Base-by-base conservation (phyloP, 2,329 filamentous ascomycete genomes). In the Fusarium longipes region DNA sequence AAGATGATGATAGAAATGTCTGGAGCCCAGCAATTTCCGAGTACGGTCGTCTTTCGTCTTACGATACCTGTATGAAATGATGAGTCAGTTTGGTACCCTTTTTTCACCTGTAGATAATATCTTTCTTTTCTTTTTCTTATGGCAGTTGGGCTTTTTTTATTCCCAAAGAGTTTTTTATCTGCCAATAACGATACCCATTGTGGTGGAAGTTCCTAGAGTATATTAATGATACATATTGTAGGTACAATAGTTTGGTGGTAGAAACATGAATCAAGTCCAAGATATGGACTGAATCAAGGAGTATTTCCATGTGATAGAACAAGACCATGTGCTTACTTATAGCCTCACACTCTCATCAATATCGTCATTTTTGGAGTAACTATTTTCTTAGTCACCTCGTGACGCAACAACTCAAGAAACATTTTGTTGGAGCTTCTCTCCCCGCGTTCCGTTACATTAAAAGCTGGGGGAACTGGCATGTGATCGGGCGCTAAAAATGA, bases 401-500 rank as follows among this genome's bases (percentile, higher is more conserved):
- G 71, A 73, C 66, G 57, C 67, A 63, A 57, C 45, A 33, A 39
- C 15, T 35, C 22, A 33, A 27, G 24, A 35, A 45, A 24, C 53
- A 39, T 11, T 63, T 24, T 40, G 22, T 40, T 57, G 50, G 49
- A 55, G 60, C 65, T 35, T 57, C 15, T 52, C 54, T 52, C 55
- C 68, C 56, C 68, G 52, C 57, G 61, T 58, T 61, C 14, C 25
- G n/a, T 48, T 17, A 18, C n/a, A 8, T 30, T 18, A 30, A 33
- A 74, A 72, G 69, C 67, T 72, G 72, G 72, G 70, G 71, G 32
- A 67, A 55, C 52, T 70, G 43, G 65, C 75, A 77, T 77, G 75
- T 77, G 75, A 77, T 74, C 42, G 22, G 36, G 49, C 48, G 60
- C 59, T 63, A 63, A 33, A 33, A 36, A 35, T 72, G 65, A 48